Base-by-base conservation (phyloP, 2,329 filamentous ascomycete species). In the Claviceps sp. region DNA sequence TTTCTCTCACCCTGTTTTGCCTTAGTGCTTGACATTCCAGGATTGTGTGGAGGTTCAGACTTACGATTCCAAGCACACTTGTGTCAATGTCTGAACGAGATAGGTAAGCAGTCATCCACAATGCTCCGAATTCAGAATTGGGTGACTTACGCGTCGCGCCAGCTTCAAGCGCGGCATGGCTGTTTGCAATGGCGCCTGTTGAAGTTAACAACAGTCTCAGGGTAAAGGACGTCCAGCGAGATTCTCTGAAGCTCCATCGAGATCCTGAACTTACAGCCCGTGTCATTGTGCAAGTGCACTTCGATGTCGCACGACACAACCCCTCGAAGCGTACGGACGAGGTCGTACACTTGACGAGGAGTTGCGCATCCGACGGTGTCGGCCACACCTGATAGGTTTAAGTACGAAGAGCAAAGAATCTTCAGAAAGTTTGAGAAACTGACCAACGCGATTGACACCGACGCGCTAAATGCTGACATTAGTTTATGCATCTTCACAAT, bases 291-390 rank as follows among this genome's bases (percentile, higher is more conserved):
- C 47, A 90, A 87, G 70, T 93, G 87, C 30, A 79, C 85, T 70
- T 93, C 86, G 57, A 91, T 91, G 61, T 91, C 86, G 67, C 85
- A 89, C 24, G 53, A 53, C 30, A 62, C 60, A 13, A 58, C 60
- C 20, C 60, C 58, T 43, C 88, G 78, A 47, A 95, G 78, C 14
- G 88, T 93, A 64, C 88, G 76, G 57, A 95, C 83, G 34, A 94
- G 77, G 65, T 95, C 86, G 69, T 91, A 95, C 53, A 95, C 89
- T 72, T 94, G 86, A 65, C 88, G 77, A 52, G 89, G 89, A 37
- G 81, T 82, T 54, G 87, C 87, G 62, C 86, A 88, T 55, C 86
- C 86, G 88, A 95, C 89, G 11, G 89, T 96, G 67, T 96, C 90
- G 48, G 90, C 90, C 66, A 96, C 89, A 72, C 47, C 47, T 49